Evolutionary conservation across 164 flowering plant species (phyloP), one percentile per base, ranked within the genome.

Genomic region (Saururus chinensis): DNA sequence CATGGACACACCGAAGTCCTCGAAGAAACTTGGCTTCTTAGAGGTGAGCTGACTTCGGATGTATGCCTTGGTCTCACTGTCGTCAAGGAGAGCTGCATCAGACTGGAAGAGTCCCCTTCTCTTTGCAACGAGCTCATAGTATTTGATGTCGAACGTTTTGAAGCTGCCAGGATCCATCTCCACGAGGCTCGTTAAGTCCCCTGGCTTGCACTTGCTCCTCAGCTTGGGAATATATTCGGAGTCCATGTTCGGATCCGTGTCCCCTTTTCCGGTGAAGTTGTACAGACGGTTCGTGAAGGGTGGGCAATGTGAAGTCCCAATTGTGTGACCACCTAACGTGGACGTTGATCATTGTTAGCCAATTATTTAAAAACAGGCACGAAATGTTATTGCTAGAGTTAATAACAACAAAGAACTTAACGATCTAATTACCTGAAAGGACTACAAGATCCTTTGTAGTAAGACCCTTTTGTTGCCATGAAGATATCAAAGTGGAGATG

Each of bases 111-210:
- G 73, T 0, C 87, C 88, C 35, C 84, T 75, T 65, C 81, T 76
- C 52, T 82, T 79, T 0, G 55, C 0, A 17, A 84, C 75, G 0
- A 63, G 70, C 0, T 37, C 60, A 74, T 65, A 86, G 64, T 86
- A 86, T 16, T 25, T n/a, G 0, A 17, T 22, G 48, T 86, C 89
- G 41, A 86, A 84, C 1, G 76, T 75, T 24, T 17, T 63, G 72
- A 62, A 69, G 64, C 92, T 82, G 8, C 87, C 87, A 0, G 88
- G 92, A 57, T 84, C 92, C 85, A 84, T 82, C 67, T 80, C 80
- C 0, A 76, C 73, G 0, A 73, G 9, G 1, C 77, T 35, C 0
- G 60, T 65, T 0, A 4, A 1, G 22, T 77, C 81, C 1, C 49
- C 48, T 4, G 70, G 73, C 20, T 37, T 60, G 64, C 92, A 86